Base-by-base conservation (phyloP, 257 asterid species). In the Solanum stenotomum region DNA sequence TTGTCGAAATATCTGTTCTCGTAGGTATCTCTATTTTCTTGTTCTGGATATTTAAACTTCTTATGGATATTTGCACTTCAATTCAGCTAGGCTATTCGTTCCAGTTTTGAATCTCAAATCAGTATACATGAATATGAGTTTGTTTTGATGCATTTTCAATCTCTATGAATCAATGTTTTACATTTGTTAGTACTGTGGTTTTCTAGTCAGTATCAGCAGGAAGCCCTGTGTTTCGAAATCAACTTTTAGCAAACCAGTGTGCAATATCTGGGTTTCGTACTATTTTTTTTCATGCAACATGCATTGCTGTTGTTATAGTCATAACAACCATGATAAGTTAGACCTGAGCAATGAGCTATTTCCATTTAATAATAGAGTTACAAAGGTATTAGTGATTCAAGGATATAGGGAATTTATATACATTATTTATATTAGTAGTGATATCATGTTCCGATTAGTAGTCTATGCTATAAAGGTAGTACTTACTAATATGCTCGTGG, bases 1-100 rank as follows among this genome's bases (percentile, higher is more conserved):
- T 90, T 37, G 90, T 88, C 61, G 75, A 84, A 76, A 85, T 63
- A 37, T 61, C 78, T 16, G 11, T 75, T 83, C 59, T 83, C 59
- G 42, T 74, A 72, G 70, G 68, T 68, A 38, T 87, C 72, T 86
- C 33, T 83, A 25, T 37, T 46, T 84, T 86, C 70, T 18, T 82
- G 16, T 20, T 82, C 44, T 29, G 44, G 20, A 52, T 82, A 82
- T 20, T 82, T 20, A 29, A 79, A 46, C 85, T 46, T 81, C 22
- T 25, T 31, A 82, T 49, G 86, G 70, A 82, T 82, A 82, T 82
- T 82, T 85, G 40, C 38, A 85, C 34, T 27, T 9, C 4, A 20
- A 68, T 10, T 85, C 38, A 46, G 1, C 1, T 35, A 84, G 77
- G 38, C 25, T 38, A 85, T 38, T 72, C 22, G 59, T 67, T 85